Base-by-base conservation (phyloP, 2,329 filamentous ascomycete genomes). In the Thyridium curvatum region DNA sequence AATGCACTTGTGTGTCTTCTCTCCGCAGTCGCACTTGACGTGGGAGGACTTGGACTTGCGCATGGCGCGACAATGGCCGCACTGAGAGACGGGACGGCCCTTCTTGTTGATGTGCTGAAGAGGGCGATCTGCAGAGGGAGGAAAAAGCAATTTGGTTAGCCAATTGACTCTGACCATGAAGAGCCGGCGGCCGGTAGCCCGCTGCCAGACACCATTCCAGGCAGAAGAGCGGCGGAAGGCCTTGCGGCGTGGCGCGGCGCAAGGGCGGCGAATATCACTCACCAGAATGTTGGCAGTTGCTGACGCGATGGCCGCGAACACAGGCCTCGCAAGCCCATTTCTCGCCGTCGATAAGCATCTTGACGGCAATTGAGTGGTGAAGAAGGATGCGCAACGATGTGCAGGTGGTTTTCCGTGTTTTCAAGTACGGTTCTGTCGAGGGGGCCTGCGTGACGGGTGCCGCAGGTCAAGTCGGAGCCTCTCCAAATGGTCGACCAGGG, bases 321-420 rank as follows among this genome's bases (percentile, higher is more conserved):
- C 93, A 98, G 69, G 90, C 90, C 71, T 94, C 87, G 74, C 91
- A 97, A 67, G 91, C 91, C 72, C 80, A 97, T 74, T 97, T 97
- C 72, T 95, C 88, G 65, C 91, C 91, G 74, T 95, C 82, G 64
- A 90, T 86, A 62, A 90, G 74, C 86, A 90, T 90, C 45, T 54
- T 30, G 35, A 30, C 31, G 16, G 4, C 30, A 18, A 45, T 54
- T 30, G 35, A 30, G 26, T 14, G 8, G 30, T 18, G 55, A 44
- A 16, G 21, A 36, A 14, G 21, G 30, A n/a, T 37, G 31, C 18
- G 39, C 31, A 14, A 36, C 8, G 15, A 18, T 28, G 17, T 18
- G 38, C 9, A 13, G 16, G 14, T n/a, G 2, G 12, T 39, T 34
- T 17, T 12, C 26, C 32, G 33, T 40, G 32, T 33, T 17, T 29